Conservation (phyloP, 179 eudicot genomes). For the Pouteria campechiana region DNA sequence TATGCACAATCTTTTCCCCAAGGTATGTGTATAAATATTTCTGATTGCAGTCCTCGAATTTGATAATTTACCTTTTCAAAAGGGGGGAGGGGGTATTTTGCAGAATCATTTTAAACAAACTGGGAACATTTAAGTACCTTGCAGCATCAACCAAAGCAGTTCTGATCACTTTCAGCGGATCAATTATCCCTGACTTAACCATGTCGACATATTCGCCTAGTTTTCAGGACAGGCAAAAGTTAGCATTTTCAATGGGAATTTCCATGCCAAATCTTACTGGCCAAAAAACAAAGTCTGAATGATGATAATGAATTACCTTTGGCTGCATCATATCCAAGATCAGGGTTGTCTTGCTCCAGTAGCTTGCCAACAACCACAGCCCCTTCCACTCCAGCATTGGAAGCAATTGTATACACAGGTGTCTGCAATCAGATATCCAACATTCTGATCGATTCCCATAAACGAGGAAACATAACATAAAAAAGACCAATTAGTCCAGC, state of each 20-base stretch:
- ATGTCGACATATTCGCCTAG: constrained; percentile 88
- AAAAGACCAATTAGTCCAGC: neutral
- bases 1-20: no score
- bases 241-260: neutral
- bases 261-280: no score
- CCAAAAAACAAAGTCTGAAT: no score
- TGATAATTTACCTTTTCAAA: no score
- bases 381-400: constrained; percentile 95
- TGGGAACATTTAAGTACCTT: constrained; percentile 20
- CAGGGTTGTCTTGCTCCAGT: constrained; percentile 76
- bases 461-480: neutral
- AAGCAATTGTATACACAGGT: constrained; percentile 77
- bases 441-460: no score
- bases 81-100: no score
- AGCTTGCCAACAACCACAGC: constrained; percentile 87
- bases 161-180: constrained; percentile 76
- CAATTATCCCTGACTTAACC: constrained; percentile 80
- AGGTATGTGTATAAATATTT: no score
- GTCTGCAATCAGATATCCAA: constrained; percentile 30
- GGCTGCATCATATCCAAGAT: constrained; percentile 96
- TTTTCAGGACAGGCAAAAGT: neutral
- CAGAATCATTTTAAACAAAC: no score
- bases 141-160: constrained; percentile 81
- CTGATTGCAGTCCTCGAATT: no score
- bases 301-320: no score